Evolutionary conservation across 176 grass and related monocot species (phyloP).

Genomic region (Hordeum marinum): DNA sequence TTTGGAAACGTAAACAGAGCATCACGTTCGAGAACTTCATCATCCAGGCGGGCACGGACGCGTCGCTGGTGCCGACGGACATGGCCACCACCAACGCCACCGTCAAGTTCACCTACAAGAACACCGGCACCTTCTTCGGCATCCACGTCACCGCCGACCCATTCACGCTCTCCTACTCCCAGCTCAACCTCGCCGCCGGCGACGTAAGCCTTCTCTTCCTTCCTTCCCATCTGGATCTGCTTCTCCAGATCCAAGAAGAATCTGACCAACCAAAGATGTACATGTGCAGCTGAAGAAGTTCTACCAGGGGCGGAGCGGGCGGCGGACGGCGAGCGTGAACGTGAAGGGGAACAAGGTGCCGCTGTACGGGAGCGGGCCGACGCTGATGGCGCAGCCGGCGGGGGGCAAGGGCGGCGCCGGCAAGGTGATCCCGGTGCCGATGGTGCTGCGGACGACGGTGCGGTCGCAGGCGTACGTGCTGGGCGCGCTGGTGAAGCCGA

Average conservation of each 20-base stretch:
- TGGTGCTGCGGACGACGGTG: slow-evolving; percentile 55
- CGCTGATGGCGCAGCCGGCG: slow-evolving; percentile 34
- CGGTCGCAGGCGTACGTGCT: slow-evolving; percentile 74
- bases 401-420: not conserved
- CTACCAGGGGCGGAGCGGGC: slow-evolving; percentile 85
- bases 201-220: slow-evolving; percentile 35
- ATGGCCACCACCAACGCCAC: slow-evolving; percentile 89
- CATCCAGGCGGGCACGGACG: slow-evolving; percentile 95
- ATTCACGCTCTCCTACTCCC: slow-evolving; percentile 57
- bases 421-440: slow-evolving; percentile 37
- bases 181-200: slow-evolving; percentile 64
- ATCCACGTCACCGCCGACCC: slow-evolving; percentile 64
- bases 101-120: slow-evolving; percentile 73
- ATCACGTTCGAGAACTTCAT: slow-evolving; percentile 81
- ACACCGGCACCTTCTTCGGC: slow-evolving; percentile 92
- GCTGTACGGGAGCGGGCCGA: slow-evolving; percentile 76
- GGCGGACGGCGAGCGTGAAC: slow-evolving; percentile 50
- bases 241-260: too few species aligned
- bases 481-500: slow-evolving; percentile 68
- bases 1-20: slow-evolving; percentile 34
- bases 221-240: not conserved
- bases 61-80: slow-evolving; percentile 93
- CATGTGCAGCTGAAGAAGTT: slow-evolving; percentile 62
- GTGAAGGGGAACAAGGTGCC: slow-evolving; percentile 81
- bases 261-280: too few species aligned